Conservation (phyloP, 2,329 filamentous ascomycete species). For the Neofusicoccum sp. region DNA sequence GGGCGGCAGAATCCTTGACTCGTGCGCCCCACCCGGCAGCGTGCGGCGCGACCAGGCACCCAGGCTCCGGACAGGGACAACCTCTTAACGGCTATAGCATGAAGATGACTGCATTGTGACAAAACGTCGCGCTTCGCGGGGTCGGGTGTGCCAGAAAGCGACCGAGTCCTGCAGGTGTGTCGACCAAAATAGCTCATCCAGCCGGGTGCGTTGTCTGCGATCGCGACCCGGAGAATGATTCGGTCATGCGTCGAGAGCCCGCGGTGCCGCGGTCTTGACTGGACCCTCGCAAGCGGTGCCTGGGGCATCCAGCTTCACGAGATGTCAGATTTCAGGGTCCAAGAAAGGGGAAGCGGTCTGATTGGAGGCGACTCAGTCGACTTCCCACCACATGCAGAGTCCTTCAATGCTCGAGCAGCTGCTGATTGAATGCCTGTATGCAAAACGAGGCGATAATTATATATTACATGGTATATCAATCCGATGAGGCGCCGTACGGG, state of each 20-base stretch:
- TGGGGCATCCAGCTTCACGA: neutral
- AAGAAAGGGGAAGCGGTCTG: neutral
- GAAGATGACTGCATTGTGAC: neutral
- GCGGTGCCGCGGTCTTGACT: neutral
- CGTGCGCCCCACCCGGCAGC: neutral
- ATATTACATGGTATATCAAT: constrained; percentile 12
- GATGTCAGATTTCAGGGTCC: constrained; percentile 4
- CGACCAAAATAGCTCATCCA: neutral
- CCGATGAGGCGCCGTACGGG: neutral
- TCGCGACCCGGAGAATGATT: neutral
- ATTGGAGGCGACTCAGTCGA: too few relatives aligned
- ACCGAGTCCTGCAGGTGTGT: neutral
- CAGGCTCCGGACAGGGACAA: neutral
- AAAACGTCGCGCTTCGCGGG: neutral
- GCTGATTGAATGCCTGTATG: neutral
- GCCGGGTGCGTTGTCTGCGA: neutral
- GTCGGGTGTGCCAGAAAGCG: neutral
- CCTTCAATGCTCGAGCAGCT: neutral
- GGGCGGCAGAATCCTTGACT: constrained; percentile 1
- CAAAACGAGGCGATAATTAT: constrained; percentile 4
- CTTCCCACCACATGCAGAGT: too few relatives aligned
- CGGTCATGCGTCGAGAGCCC: neutral
- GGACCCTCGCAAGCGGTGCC: neutral
- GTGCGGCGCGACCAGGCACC: neutral
- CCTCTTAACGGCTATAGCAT: neutral